Base-by-base conservation (phyloP, 148 eudicot genomes). In the Rhododendron simsii region DNA sequence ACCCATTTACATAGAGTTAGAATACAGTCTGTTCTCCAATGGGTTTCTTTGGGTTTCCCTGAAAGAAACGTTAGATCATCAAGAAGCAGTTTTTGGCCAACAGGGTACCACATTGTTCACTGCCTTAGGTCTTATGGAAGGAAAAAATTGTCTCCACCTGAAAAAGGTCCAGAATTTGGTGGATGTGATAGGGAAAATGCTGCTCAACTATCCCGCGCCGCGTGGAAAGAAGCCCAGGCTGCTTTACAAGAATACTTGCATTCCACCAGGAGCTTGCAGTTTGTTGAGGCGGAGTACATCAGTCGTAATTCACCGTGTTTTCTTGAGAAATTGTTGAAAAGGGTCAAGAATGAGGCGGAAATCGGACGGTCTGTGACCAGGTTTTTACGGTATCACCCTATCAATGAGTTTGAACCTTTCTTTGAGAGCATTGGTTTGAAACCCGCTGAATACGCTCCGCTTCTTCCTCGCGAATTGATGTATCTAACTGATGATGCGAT, bases 381-480 rank as follows among this genome's bases (percentile, higher is more conserved):
- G 23, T 92, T 92, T 78, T 86, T 95, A 86, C 79, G 94, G 35
- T 95, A 92, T 84, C 91, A 92, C 84, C 98, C 98, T 2, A 89
- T 95, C 57, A 94, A 95, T 85, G 98, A 95, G 45, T 95, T 90
- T 28, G 98, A 95, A 78, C 95, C 95, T 1, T 95, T 95, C 85
- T 95, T 94, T 48, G 98, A 95, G 88, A 95, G 98, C 86, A 91
- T 95, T 78, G 98, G 98, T 73, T 88, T 95, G 89, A 88, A 88
- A 10, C 93, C 94, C 67, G 63, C 69, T 47, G 93, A 90, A 87
- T 92, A 90, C 41, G 67, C 79, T 30, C 71, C 89, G 13, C 81
- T 89, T 55, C 92, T 95, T 55, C 94, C 92, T 3, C 91, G 92
- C n/a, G 73, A 90, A 79, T 83, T 90, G 86, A 89, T 94, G 89